A percentile compares a stretch with the other conserved stretches of the same genome.
phyloP scores from a whole-genome alignment of 2,329 filamentous ascomycete species.

The Aspergillus uvarum region DNA sequence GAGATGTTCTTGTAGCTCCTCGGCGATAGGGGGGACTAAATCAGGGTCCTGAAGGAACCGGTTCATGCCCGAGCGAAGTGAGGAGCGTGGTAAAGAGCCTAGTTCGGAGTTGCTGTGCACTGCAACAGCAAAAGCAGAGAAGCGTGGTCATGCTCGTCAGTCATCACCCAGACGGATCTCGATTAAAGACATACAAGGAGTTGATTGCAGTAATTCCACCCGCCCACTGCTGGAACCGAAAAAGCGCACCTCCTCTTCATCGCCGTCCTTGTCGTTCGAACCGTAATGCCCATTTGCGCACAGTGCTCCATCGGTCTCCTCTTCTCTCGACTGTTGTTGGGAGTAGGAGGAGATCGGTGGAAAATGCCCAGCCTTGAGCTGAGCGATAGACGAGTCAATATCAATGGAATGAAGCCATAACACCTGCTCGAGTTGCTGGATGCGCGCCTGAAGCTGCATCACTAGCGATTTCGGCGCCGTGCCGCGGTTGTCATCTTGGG shows the following conservation, averaged over 20 bases:
- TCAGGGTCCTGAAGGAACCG: background rate
- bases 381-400: background rate
- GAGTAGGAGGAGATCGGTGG: no score
- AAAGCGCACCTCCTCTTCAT: background rate
- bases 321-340: no score
- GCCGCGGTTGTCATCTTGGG: background rate
- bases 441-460: background rate
- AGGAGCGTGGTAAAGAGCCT: no score
- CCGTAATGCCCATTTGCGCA: background rate
- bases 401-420: slow-evolving; percentile 2
- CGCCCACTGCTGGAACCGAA: slow-evolving; percentile 2
- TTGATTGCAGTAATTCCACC: background rate
- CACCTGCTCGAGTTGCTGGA: background rate
- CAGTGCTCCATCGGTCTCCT: background rate
- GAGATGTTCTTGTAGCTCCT: background rate
- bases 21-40: background rate
- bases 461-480: background rate
- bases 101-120: background rate
- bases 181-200: background rate
- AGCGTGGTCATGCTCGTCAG: background rate
- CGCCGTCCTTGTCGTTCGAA: background rate
- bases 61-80: background rate
- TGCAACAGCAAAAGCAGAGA: background rate
- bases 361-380: background rate
- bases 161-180: background rate